Base-by-base conservation (phyloP, 768 basidiomycete species). In the Russula vinacea region DNA sequence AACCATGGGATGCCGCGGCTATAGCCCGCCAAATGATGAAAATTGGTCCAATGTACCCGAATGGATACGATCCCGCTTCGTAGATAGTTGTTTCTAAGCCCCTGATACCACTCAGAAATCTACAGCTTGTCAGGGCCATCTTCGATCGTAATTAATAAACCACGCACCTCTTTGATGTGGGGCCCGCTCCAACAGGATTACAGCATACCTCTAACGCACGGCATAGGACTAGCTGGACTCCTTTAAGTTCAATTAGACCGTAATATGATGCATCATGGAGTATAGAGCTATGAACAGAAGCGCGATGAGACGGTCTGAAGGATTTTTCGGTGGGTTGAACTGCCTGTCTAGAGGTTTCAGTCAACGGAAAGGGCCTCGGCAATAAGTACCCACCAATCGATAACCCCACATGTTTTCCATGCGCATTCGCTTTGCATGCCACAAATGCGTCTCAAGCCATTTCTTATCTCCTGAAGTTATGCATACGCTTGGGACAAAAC, bases 381-480 rank as follows among this genome's bases (percentile, higher is more conserved):
- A 19, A 33, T 44, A 24, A 51, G 22, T 51, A 71, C 81, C 24
- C 33, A 92, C 94, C 59, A 99, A 78, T 69, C 92, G 82, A 73
- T 92, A 93, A 0, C 92, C 93, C 94, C 94, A 98, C 74, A 91
- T 80, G 67, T 86, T 87, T 69, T 87, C 82, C 96, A 98, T 98
- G 66, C 88, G 85, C 87, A 96, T 96, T 7, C 97, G 84, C 75
- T 98, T 98, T 1, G 94, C 91, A 70, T 98, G 96, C 93, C 94
- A 98, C 22, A 98, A 76, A 73, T 99, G 97, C 6, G 94, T 96
- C 72, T 96, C 93, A 0, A 99, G 84, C 96, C 96, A 98, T 14
- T 81, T 78, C 74, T 98, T 98, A 67, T 90, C 82, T 35, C 79
- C 95, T 97, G 67, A 2, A 47, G 35, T 13, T 32, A 37, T 42